A percentile compares a stretch with the other conserved stretches of the same genome.
These are phyloP conservation scores for Russula olivacea DNA, from an alignment of 768 basidiomycete species.

Conservation along the genomic window DNA sequence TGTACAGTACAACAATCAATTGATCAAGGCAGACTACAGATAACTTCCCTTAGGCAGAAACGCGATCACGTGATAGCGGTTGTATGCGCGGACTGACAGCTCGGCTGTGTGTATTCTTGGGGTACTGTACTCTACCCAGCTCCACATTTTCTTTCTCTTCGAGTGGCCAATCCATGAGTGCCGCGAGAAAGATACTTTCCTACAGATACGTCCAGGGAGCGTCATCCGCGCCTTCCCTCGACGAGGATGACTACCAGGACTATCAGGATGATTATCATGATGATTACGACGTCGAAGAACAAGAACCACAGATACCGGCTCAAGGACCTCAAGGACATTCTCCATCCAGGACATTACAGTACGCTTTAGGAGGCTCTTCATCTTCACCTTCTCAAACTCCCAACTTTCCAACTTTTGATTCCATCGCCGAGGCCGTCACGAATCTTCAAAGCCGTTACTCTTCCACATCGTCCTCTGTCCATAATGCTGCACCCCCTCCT, in stretches of 20 bases:
- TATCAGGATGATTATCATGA: slow-evolving; percentile 8
- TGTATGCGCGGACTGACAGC: neutral
- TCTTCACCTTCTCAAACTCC: slow-evolving; percentile 6
- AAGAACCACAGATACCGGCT: slow-evolving; percentile 3
- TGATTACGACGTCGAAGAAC: slow-evolving; percentile 12
- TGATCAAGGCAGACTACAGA: no score
- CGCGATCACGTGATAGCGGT: slow-evolving; percentile 2
- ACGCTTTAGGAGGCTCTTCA: slow-evolving; percentile 12
- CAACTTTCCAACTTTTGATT: slow-evolving; percentile 17
- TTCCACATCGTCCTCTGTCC: neutral
- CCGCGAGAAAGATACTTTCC: slow-evolving; percentile 10
- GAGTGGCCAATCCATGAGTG: neutral
- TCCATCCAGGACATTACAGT: slow-evolving; percentile 17
- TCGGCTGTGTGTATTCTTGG: neutral
- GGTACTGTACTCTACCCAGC: neutral
- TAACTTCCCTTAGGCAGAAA: no score
- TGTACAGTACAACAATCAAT: no score
- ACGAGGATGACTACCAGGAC: slow-evolving; percentile 14
- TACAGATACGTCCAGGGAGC: slow-evolving; percentile 19
- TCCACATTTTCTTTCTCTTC: neutral
- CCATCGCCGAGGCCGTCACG: slow-evolving; percentile 22
- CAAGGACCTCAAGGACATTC: slow-evolving; percentile 7
- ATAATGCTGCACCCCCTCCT: neutral
- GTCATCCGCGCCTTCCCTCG: slow-evolving; percentile 14
- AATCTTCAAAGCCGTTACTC: slow-evolving; percentile 19